Conservation (phyloP, 805 yeast genomes). For the Sporopachydermia lactativora region DNA sequence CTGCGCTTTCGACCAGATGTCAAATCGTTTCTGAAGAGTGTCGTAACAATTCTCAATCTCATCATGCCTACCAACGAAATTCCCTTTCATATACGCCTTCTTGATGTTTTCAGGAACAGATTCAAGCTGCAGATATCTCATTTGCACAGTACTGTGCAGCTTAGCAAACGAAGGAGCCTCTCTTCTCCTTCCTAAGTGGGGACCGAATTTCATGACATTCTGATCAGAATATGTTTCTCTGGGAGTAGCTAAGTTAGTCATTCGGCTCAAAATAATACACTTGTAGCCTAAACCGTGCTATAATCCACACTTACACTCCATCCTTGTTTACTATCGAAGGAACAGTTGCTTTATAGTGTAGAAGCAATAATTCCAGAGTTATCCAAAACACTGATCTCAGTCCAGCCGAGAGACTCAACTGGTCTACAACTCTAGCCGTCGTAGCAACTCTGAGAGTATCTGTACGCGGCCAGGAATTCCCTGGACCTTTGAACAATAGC, state of each 20-base stretch:
- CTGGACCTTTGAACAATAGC: slow-evolving; percentile 1
- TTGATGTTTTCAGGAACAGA: background rate
- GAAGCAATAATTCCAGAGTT: background rate
- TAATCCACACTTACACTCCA: background rate
- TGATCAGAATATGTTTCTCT: too few species aligned
- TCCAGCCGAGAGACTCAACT: too few species aligned
- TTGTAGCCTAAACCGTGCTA: too few species aligned
- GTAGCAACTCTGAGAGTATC: background rate
- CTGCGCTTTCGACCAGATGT: too few species aligned
- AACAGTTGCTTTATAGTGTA: background rate
- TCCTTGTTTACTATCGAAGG: background rate
- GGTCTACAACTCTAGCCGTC: background rate
- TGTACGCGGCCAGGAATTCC: background rate
- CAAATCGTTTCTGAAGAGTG: too few species aligned
- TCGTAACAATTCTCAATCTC: background rate
- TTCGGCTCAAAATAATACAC: too few species aligned
- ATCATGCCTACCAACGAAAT: background rate
- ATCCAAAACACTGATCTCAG: background rate
- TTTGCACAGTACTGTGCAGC: background rate
- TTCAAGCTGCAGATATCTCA: background rate
- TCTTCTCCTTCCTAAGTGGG: slow-evolving; percentile 1
- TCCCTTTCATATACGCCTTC: background rate
- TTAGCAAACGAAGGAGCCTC: background rate
- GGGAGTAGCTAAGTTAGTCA: too few species aligned
- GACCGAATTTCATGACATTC: too few species aligned